These are phyloP conservation scores for Alternaria sp. DNA, from an alignment of 2,329 filamentous ascomycete species.

Conservation along the genomic window DNA sequence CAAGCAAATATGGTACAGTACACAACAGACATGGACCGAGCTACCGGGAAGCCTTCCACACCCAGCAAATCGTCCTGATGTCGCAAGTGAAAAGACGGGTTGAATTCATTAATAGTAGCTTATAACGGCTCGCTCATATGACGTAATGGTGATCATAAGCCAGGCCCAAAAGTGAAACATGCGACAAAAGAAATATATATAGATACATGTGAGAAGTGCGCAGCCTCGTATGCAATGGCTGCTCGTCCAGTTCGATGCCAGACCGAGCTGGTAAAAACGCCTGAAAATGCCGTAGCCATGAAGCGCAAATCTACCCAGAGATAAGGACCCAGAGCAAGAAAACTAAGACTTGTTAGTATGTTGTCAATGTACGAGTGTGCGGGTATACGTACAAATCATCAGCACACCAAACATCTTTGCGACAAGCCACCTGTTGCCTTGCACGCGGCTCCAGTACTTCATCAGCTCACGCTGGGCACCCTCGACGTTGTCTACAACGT, in stretches of 20 bases:
- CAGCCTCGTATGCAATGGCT: conserved; percentile 15
- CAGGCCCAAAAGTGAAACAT: neutral
- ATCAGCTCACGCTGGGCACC: conserved; percentile 93
- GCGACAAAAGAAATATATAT: conserved; percentile 10
- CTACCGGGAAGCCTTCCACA: neutral
- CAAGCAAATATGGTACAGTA: conserved; percentile 1
- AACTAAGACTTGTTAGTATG: conserved; percentile 35
- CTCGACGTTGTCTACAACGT: conserved; percentile 97
- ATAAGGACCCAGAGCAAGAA: conserved; percentile 72
- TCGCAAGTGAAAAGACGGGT: neutral
- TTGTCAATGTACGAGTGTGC: conserved; percentile 5
- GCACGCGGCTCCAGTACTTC: conserved; percentile 95
- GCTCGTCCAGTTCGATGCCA: conserved; percentile 4
- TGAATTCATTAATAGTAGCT: conserved; percentile 21
- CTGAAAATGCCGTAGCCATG: conserved; percentile 13
- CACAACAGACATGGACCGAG: conserved; percentile 11
- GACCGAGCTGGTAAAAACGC: conserved; percentile 19
- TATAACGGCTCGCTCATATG: neutral
- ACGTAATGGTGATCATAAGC: conserved; percentile 2
- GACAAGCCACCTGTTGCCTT: conserved; percentile 93
- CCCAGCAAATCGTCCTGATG: neutral
- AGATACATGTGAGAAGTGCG: conserved; percentile 13
- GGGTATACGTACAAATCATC: conserved; percentile 75
- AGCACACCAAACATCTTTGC: conserved; percentile 85
- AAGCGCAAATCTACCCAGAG: conserved; percentile 53